Percentiles rank a stretch among this genome's conserved stretches.
Evolutionary conservation across 148 eudicot species (phyloP).

Genomic region (Talinum fruticosum): DNA sequence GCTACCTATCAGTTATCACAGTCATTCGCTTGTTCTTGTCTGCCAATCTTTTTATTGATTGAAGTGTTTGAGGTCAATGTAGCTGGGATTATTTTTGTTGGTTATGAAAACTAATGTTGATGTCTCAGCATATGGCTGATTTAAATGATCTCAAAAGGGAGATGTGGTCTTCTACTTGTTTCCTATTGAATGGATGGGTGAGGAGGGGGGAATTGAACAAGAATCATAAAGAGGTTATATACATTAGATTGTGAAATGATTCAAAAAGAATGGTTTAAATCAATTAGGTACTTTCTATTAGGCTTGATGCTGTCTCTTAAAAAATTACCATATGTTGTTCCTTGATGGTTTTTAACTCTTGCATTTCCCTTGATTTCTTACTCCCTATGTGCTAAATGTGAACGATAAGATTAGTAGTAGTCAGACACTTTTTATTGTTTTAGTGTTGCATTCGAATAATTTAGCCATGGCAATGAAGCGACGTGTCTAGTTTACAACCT

Average conservation of each 20-base stretch:
- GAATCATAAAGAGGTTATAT: not conserved
- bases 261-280: not conserved
- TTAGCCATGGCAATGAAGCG: not conserved
- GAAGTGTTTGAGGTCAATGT: not conserved
- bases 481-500: not conserved
- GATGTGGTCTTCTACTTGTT: not conserved
- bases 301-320: not conserved
- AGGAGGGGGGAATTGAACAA: not conserved
- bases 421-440: not conserved
- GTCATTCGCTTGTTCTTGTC: not conserved
- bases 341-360: not conserved
- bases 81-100: not conserved
- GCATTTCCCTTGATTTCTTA: not conserved
- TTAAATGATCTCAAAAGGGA: not conserved
- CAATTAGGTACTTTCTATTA: not conserved
- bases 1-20: not conserved
- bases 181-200: not conserved
- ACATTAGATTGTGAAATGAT: conserved; percentile 7
- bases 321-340: not conserved
- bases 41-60: conserved; percentile 16
- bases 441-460: not conserved
- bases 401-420: not conserved
- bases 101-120: not conserved
- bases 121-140: not conserved
- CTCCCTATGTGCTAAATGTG: not conserved